Percentiles rank a stretch among this genome's conserved stretches.
Evolutionary conservation across 495 filamentous ascomycete genomes (phyloP).

Genomic region (Cetradonia linearis): DNA sequence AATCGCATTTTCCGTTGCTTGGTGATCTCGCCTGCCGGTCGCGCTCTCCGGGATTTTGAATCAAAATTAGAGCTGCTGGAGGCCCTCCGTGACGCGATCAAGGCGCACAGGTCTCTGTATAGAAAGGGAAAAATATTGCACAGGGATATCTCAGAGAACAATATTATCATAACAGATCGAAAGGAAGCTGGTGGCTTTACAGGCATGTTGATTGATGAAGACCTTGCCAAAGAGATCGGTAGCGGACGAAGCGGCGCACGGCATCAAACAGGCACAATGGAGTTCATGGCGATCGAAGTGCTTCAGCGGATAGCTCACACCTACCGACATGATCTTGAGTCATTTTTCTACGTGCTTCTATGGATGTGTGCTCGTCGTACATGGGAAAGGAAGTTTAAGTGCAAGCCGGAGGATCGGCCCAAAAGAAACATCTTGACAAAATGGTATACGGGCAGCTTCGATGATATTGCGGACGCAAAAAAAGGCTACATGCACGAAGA

Average conservation of each 20-base stretch:
- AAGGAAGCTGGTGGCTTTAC: too few relatives aligned
- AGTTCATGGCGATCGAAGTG: constrained; percentile 30
- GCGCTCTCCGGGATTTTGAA: neutral
- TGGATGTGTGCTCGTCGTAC: constrained; percentile 30
- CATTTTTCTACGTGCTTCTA: constrained; percentile 46
- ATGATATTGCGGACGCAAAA: neutral
- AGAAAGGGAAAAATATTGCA: constrained; percentile 26
- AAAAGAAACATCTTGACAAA: neutral
- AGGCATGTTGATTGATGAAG: constrained; percentile 31
- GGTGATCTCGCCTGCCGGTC: neutral
- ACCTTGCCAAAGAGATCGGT: constrained; percentile 28
- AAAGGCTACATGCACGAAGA: neutral
- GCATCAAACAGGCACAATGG: constrained; percentile 29
- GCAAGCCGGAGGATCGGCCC: neutral
- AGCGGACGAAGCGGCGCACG: constrained; percentile 22
- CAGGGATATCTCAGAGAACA: constrained; percentile 34
- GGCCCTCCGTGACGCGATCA: neutral
- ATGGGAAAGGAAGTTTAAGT: neutral
- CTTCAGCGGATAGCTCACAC: constrained; percentile 25
- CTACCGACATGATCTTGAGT: constrained; percentile 37
- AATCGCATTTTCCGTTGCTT: neutral
- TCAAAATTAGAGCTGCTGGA: neutral
- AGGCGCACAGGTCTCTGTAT: constrained; percentile 33
- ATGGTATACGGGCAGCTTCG: neutral
- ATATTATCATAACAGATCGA: constrained; percentile 32